A percentile compares a stretch with the other conserved stretches of the same genome.
These are phyloP conservation scores for Rhododendron molle DNA, from an alignment of 148 eudicot genomes.

Conservation along the genomic window DNA sequence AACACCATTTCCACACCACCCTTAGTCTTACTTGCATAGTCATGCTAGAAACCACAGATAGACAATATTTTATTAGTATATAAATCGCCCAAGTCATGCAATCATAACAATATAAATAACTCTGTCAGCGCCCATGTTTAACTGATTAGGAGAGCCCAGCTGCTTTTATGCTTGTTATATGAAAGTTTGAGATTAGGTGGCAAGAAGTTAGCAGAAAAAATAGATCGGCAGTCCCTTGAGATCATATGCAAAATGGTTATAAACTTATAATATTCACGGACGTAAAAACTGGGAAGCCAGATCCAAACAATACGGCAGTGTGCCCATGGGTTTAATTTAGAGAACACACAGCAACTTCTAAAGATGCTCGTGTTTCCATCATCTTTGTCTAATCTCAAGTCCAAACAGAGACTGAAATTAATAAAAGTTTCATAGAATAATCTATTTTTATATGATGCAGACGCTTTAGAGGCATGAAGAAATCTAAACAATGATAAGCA, in stretches of 20 bases:
- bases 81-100: background rate
- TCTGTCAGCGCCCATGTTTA: background rate
- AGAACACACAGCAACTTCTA: background rate
- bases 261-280: background rate
- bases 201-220: background rate
- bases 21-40: background rate
- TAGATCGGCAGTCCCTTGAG: background rate
- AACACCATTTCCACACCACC: background rate
- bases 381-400: background rate
- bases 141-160: background rate
- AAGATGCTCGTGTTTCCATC: background rate
- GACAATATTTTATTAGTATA: background rate
- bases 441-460: background rate
- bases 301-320: background rate
- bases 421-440: background rate
- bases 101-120: background rate
- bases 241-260: background rate
- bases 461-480: background rate
- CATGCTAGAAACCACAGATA: background rate
- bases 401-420: background rate
- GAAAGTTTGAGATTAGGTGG: background rate
- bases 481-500: background rate
- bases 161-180: background rate
- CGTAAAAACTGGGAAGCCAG: background rate
- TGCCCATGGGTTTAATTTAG: constrained; percentile 1